These are phyloP conservation scores for Puccinia hordei DNA, from an alignment of 1,284 basidiomycete genomes.

Conservation along the genomic window DNA sequence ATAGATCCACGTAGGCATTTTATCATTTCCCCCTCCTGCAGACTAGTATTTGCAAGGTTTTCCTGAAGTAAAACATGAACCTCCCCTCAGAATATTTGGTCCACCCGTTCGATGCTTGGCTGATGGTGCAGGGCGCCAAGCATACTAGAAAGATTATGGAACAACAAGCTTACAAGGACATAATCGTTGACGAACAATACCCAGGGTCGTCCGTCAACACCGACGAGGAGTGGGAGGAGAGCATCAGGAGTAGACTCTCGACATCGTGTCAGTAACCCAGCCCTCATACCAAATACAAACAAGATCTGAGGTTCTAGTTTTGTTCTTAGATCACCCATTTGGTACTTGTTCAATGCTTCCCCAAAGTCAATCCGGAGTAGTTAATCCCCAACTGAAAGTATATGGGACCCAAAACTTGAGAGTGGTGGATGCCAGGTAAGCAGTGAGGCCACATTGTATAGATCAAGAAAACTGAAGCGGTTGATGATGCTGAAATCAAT, in stretches of 20 bases:
- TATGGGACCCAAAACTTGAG: constrained; percentile 71
- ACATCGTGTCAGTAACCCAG: constrained; percentile 32
- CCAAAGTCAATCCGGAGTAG: constrained; percentile 61
- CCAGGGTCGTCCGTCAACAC: constrained; percentile 23
- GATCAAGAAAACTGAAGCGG: neutral
- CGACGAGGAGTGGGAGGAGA: constrained; percentile 30
- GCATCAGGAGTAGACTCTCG: constrained; percentile 14
- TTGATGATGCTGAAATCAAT: neutral
- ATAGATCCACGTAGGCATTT: constrained; percentile 45
- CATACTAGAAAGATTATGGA: constrained; percentile 33
- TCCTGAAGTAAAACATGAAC: neutral
- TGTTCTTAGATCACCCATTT: constrained; percentile 56
- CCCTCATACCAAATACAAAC: too few relatives aligned
- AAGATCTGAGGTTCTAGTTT: neutral
- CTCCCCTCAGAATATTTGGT: constrained; percentile 6
- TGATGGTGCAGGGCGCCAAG: constrained; percentile 28
- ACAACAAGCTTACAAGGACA: neutral
- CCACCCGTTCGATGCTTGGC: constrained; percentile 45
- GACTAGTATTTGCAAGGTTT: too few relatives aligned
- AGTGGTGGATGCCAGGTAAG: constrained; percentile 58
- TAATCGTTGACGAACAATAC: constrained; percentile 22
- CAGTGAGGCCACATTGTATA: too few relatives aligned
- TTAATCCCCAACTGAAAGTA: constrained; percentile 67
- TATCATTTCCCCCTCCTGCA: neutral
- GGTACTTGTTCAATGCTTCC: constrained; percentile 62